Evolutionary conservation across 495 filamentous ascomycete species (phyloP).

Genomic region (Aspergillus coremiiformis): DNA sequence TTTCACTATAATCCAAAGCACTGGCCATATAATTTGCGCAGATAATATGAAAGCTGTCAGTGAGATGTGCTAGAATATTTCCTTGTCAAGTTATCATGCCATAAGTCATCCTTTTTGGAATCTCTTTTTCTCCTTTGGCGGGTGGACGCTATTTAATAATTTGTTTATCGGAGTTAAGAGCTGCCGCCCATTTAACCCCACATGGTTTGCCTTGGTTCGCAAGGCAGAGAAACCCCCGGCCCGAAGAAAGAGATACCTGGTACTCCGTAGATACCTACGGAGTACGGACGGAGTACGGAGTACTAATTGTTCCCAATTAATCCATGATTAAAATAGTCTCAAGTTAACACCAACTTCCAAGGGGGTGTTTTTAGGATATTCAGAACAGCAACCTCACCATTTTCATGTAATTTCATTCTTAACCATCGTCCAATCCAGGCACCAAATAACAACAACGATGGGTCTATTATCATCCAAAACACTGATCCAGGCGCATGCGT

Average conservation of each 20-base stretch:
- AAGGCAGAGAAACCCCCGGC: neutral
- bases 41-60: neutral
- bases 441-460: constrained; percentile 45
- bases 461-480: constrained; percentile 67
- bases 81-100: neutral
- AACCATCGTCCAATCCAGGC: neutral
- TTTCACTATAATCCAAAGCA: no score
- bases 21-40: neutral
- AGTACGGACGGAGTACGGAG: no score
- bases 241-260: no score
- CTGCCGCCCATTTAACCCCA: constrained; percentile 1
- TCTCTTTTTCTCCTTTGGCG: constrained; percentile 1
- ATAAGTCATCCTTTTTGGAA: neutral
- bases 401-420: neutral
- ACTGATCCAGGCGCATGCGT: constrained; percentile 67
- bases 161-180: constrained; percentile 5
- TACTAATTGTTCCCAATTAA: no score
- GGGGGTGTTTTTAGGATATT: neutral
- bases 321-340: no score
- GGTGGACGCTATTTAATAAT: constrained; percentile 3
- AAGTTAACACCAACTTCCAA: neutral
- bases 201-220: constrained; percentile 1
- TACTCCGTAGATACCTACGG: no score
- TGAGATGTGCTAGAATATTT: neutral
- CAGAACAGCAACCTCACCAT: neutral